These are phyloP conservation scores for Alternaria solani DNA, from an alignment of 2,329 filamentous ascomycete genomes.

Conservation along the genomic window DNA sequence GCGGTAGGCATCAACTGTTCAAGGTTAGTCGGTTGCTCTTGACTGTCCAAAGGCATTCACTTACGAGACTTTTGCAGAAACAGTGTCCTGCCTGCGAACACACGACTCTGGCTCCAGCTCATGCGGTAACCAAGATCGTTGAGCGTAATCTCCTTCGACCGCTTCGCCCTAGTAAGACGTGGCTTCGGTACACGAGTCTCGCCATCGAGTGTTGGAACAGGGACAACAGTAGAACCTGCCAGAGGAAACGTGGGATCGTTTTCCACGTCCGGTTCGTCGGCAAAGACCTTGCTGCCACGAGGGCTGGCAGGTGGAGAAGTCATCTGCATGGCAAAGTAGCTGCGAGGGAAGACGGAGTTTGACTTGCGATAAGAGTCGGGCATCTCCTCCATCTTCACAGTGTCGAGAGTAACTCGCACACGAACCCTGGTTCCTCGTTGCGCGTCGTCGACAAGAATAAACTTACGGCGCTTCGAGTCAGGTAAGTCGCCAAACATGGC, in stretches of 20 bases:
- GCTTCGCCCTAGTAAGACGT: conserved; percentile 71
- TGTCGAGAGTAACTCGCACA: conserved; percentile 91
- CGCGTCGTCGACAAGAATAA: conserved; percentile 92
- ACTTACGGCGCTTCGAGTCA: conserved; percentile 91
- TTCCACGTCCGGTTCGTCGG: conserved; percentile 61
- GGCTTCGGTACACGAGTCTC: conserved; percentile 80
- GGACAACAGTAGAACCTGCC: conserved; percentile 58
- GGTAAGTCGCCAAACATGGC: conserved; percentile 88
- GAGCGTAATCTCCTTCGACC: conserved; percentile 84
- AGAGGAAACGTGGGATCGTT: conserved; percentile 56
- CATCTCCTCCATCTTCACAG: conserved; percentile 93
- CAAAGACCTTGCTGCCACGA: conserved; percentile 77
- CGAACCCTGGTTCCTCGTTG: conserved; percentile 78
- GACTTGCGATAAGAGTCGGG: conserved; percentile 92
- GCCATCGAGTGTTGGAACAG: conserved; percentile 67
- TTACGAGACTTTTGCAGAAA: conserved; percentile 91
- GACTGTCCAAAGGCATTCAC: conserved; percentile 52
- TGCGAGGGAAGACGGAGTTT: conserved; percentile 88
- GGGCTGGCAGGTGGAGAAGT: conserved; percentile 81
- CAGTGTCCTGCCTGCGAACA: conserved; percentile 84
- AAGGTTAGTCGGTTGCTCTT: conserved; percentile 32
- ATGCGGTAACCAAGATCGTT: conserved; percentile 95
- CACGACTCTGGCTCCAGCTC: conserved; percentile 94
- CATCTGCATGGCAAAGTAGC: conserved; percentile 94
- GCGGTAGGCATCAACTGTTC: conserved; percentile 87